These are phyloP conservation scores for Plantago elongata DNA, from an alignment of 257 asterid genomes.

Conservation along the genomic window DNA sequence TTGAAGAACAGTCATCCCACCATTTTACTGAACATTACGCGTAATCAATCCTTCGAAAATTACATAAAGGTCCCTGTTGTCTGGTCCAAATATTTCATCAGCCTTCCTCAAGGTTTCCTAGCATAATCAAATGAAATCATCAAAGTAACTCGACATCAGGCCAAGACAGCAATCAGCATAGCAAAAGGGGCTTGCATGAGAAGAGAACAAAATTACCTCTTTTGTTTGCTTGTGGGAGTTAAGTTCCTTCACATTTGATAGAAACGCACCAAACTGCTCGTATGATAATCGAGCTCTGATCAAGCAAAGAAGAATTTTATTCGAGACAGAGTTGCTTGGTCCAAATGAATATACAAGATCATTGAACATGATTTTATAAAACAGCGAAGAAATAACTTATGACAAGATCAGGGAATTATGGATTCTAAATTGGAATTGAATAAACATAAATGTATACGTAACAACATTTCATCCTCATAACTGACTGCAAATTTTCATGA, in stretches of 20 bases:
- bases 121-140: conserved; percentile 3
- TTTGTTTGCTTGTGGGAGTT: conserved; percentile 91
- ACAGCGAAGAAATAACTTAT: background rate
- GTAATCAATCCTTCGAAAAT: conserved; percentile 78
- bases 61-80: conserved; percentile 77
- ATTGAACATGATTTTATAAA: background rate
- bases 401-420: too few species aligned
- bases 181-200: too few species aligned
- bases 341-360: background rate
- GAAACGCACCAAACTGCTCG: conserved; percentile 90
- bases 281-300: conserved; percentile 74
- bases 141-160: background rate
- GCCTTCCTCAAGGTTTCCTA: conserved; percentile 85
- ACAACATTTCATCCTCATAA: too few species aligned
- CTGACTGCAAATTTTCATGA: background rate
- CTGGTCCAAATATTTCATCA: conserved; percentile 81
- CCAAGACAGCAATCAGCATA: background rate
- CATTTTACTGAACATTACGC: conserved; percentile 50
- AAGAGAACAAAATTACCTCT: conserved; percentile 42
- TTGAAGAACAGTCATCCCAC: conserved; percentile 6
- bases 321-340: background rate
- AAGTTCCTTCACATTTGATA: conserved; percentile 86
- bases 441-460: too few species aligned
- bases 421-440: too few species aligned
- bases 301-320: conserved; percentile 10